These are phyloP conservation scores for Colletotrichum coccodes DNA, from an alignment of 2,329 filamentous ascomycete genomes.

Conservation along the genomic window DNA sequence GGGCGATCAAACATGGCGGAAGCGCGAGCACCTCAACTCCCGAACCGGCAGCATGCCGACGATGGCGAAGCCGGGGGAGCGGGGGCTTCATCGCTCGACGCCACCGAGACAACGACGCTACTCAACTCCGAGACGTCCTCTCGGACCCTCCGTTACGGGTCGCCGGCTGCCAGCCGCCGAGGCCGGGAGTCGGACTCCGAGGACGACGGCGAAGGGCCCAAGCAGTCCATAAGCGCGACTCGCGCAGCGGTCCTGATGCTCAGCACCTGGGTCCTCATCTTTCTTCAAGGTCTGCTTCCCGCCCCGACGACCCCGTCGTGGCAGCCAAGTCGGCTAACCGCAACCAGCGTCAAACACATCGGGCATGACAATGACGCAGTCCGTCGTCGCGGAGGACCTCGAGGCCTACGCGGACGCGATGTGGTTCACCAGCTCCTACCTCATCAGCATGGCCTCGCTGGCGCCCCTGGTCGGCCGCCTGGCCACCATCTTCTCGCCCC, in stretches of 20 bases:
- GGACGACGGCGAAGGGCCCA: constrained; percentile 27
- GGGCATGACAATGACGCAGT: constrained; percentile 84
- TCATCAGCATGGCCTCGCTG: constrained; percentile 70
- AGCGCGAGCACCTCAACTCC: background rate
- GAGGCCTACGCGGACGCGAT: constrained; percentile 77
- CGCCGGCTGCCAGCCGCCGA: constrained; percentile 11
- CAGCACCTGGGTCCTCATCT: constrained; percentile 67
- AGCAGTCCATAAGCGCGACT: constrained; percentile 38
- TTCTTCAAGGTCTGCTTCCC: constrained; percentile 63
- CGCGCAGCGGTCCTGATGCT: constrained; percentile 58
- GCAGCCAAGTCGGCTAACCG: constrained; percentile 17
- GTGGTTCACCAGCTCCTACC: constrained; percentile 85
- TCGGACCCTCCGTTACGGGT: constrained; percentile 20
- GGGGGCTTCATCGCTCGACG: background rate
- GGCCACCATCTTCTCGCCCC: constrained; percentile 77
- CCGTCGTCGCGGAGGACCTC: constrained; percentile 78
- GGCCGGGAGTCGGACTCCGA: constrained; percentile 20
- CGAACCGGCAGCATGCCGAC: constrained; percentile 1
- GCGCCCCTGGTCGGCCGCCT: constrained; percentile 78
- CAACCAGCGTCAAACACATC: constrained; percentile 74
- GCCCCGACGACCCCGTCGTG: background rate
- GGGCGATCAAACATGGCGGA: constrained; percentile 5
- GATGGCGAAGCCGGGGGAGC: background rate
- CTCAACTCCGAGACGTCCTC: constrained; percentile 31
- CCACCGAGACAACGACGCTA: constrained; percentile 32